Evolutionary conservation across 352 stramenopile genomes (phyloP), one percentile per base, ranked within the genome.

Genomic region (Pythium aphanidermatum): DNA sequence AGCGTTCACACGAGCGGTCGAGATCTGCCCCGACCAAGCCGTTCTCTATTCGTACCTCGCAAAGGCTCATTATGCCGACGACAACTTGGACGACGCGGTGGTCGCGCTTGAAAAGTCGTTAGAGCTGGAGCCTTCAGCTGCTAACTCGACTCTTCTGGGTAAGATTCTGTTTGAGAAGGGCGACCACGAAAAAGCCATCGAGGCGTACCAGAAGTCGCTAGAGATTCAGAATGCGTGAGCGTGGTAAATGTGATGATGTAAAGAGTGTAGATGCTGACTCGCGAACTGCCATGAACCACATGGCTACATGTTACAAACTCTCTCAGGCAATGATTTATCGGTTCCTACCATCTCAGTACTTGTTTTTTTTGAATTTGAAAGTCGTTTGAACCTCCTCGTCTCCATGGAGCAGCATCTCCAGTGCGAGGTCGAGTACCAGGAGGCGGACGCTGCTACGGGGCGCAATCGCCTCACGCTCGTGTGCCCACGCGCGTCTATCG

Each of bases 101-200:
- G 35, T 60, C 27, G 70, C 76, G 39, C 78, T 93, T 28, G 50
- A 70, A 7, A 66, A 58, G 43, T 90, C 82, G 28, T 44, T 93
- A 7, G 66, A 81, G 20, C 53, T 91, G 21, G 79, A 91, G 58
- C 66, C 78, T 32, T 84, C 73, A n/a, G 82, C 79, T 3, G 83
- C 79, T 5, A 90, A 92, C 56, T 91, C 69, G 51, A 93, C 82
- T 28, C 51, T 93, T 44, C 54, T 92, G 29, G 82, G 82, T 40
- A 92, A 93, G 59, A 90, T 93, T 38, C 56, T 92, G 23, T 93
- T 92, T 40, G 82, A 93, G 45, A 91, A 90, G 49, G 82, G 82
- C 9, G 82, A 93, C 61, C 76, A 90, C 51, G 79, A 93, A 56
- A 83, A 83, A 36, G 82, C 82, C 38, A 92, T 93, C 42, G 69